Conservation (phyloP, 1,284 basidiomycete genomes). For the Rhodotorula sp. region DNA sequence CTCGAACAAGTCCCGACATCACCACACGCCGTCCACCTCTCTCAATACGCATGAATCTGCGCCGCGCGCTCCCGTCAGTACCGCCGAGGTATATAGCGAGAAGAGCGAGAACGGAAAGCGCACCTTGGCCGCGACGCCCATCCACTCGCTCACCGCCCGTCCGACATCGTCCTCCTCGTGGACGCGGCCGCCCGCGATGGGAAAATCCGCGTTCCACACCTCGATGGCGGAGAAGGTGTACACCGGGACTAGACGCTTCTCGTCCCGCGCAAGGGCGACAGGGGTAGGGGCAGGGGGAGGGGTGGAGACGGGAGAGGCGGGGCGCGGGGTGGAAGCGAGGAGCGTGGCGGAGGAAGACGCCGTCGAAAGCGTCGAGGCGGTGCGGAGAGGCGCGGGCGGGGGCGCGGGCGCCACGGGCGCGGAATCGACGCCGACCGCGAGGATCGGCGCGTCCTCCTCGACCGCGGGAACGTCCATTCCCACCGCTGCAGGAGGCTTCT, state of each 20-base stretch:
- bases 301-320: slow-evolving; percentile 36
- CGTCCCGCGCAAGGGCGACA: slow-evolving; percentile 7
- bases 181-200: slow-evolving; percentile 58
- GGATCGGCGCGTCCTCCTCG: neutral
- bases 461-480: neutral
- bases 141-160: slow-evolving; percentile 63
- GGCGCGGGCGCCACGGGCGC: neutral
- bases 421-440: neutral
- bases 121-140: slow-evolving; percentile 42
- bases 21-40: no score
- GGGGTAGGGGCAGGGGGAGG: slow-evolving; percentile 48
- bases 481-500: no score
- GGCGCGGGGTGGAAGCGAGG: slow-evolving; percentile 36
- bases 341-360: slow-evolving; percentile 20
- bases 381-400: slow-evolving; percentile 7
- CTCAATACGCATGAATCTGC: slow-evolving; percentile 31
- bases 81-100: no score
- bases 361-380: slow-evolving; percentile 20
- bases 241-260: slow-evolving; percentile 48
- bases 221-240: slow-evolving; percentile 64
- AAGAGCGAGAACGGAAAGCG: neutral
- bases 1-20: no score
- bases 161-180: slow-evolving; percentile 68
- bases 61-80: no score
- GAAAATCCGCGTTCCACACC: slow-evolving; percentile 68